Evolutionary conservation across 352 stramenopile species (phyloP).

Genomic region (Thraustochytrium striatum): DNA sequence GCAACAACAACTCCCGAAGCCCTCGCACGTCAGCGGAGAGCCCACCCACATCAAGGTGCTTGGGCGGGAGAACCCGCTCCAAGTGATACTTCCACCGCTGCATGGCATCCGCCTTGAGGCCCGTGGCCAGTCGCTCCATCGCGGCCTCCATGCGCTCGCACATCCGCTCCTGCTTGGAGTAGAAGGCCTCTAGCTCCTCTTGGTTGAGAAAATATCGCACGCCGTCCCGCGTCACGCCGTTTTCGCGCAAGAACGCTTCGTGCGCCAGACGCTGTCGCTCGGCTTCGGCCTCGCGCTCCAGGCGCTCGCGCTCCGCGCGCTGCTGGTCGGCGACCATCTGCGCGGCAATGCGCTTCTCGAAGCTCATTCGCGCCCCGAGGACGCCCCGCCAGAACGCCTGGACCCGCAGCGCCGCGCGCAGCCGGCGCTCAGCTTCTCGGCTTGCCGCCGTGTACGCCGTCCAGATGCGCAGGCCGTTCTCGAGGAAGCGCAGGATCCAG

Average conservation of each 20-base stretch:
- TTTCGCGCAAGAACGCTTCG: slow-evolving; percentile 15
- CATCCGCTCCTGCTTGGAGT: background rate
- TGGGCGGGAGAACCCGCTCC: background rate
- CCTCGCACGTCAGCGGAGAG: slow-evolving; percentile 18
- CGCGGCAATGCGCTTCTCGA: slow-evolving; percentile 25
- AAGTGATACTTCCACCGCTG: slow-evolving; percentile 4
- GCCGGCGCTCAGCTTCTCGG: background rate
- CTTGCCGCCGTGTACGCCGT: background rate
- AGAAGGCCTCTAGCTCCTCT: slow-evolving; percentile 21
- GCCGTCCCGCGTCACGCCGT: slow-evolving; percentile 32
- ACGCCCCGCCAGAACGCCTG: slow-evolving; percentile 10
- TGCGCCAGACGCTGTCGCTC: background rate
- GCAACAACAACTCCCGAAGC: background rate
- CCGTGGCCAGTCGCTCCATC: background rate
- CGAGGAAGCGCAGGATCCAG: slow-evolving; percentile 11
- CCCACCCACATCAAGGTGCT: slow-evolving; percentile 14
- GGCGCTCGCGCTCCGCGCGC: background rate
- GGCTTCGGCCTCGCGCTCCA: background rate
- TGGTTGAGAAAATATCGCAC: slow-evolving; percentile 6
- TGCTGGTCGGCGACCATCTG: slow-evolving; percentile 9
- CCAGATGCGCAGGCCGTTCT: background rate
- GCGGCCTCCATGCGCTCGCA: background rate
- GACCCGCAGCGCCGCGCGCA: background rate
- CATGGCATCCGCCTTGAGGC: background rate
- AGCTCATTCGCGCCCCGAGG: background rate